Evolutionary conservation across 2,329 filamentous ascomycete species (phyloP).

Genomic region (Xylariales sp.): DNA sequence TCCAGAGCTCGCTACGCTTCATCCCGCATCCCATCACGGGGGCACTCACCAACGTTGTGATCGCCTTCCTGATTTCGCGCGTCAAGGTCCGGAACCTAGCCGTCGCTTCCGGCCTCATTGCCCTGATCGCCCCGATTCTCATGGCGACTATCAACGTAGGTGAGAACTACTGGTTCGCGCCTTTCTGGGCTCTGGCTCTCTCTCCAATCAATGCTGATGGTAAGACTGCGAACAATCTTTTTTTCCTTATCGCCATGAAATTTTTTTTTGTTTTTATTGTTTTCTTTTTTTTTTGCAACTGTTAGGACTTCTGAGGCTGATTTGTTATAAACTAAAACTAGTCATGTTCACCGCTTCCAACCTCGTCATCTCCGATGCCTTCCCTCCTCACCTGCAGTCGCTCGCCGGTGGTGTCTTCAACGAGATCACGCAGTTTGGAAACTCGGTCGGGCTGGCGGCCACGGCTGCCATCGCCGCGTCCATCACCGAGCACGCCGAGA

Average conservation of each 20-base stretch:
- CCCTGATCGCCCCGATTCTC: conserved; percentile 42
- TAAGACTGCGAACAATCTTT: too few species aligned
- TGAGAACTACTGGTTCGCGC: conserved; percentile 46
- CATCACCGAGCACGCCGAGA: conserved; percentile 25
- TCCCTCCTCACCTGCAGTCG: conserved; percentile 49
- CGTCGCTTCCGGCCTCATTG: conserved; percentile 36
- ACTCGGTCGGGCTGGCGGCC: conserved; percentile 45
- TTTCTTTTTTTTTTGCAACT: background rate
- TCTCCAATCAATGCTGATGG: conserved; percentile 39
- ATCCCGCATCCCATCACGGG: conserved; percentile 42
- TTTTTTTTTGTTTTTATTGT: too few species aligned
- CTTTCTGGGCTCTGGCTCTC: conserved; percentile 38
- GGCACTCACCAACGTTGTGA: conserved; percentile 34
- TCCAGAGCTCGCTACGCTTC: conserved; percentile 35
- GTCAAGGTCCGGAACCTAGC: conserved; percentile 32
- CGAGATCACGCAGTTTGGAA: conserved; percentile 53
- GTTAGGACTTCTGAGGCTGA: too few species aligned
- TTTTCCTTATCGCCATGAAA: too few species aligned
- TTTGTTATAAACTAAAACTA: background rate
- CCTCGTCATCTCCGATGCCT: conserved; percentile 50
- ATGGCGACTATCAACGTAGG: conserved; percentile 47
- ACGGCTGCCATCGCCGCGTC: conserved; percentile 43
- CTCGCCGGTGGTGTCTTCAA: conserved; percentile 59
- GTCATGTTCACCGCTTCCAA: conserved; percentile 47
- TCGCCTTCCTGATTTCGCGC: conserved; percentile 34